Percentiles rank a stretch among this genome's conserved stretches.
phyloP scores from a whole-genome alignment of 75 land plant genomes.

The Sequoia sempervirens region DNA sequence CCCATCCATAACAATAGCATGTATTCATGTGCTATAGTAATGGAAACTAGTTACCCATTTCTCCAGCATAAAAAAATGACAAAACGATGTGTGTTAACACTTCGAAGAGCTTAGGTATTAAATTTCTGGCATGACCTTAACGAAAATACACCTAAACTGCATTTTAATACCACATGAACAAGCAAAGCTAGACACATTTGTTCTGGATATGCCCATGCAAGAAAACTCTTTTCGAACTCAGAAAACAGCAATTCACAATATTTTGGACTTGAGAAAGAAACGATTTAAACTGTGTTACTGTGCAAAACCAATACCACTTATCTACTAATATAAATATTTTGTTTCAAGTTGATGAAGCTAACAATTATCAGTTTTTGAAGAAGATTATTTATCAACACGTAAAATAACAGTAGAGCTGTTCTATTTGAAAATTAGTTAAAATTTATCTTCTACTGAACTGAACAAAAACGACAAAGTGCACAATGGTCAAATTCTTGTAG shows the following conservation, averaged over 20 bases:
- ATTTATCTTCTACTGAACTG: background rate
- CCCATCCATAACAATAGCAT: background rate
- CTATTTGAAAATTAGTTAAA: background rate
- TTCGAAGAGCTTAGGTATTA: background rate
- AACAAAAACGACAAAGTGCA: background rate
- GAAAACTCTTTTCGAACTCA: background rate
- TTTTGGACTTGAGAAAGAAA: background rate
- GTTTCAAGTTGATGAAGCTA: background rate
- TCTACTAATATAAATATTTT: background rate
- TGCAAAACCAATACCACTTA: background rate
- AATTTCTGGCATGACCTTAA: background rate
- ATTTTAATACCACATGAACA: background rate
- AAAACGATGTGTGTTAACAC: background rate
- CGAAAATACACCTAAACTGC: background rate
- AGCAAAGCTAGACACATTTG: background rate
- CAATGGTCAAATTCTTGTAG: background rate
- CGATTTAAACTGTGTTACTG: background rate
- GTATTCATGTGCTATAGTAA: background rate
- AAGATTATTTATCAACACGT: background rate
- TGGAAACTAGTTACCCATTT: background rate
- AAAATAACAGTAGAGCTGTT: background rate
- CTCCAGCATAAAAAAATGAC: background rate
- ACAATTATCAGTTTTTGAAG: background rate
- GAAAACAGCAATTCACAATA: background rate
- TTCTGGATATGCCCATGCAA: background rate